These are phyloP conservation scores for Fraxinus quadrangulata DNA, from an alignment of 257 asterid species.

Conservation along the genomic window DNA sequence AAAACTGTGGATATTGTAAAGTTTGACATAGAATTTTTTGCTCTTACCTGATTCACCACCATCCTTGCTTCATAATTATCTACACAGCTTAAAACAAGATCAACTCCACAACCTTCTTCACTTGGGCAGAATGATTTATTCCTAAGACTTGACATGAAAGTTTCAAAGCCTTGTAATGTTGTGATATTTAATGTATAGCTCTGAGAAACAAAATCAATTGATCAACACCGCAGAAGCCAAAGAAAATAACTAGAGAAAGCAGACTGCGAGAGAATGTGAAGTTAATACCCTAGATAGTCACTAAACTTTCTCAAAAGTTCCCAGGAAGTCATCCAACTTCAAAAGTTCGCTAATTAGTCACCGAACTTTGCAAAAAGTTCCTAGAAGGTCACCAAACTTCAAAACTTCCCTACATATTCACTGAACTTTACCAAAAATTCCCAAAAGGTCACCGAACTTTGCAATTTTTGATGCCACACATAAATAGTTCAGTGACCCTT, in stretches of 20 bases:
- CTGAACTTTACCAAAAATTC: too few species aligned
- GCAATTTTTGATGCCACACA: too few species aligned
- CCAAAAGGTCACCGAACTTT: too few species aligned
- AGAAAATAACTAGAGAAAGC: slow-evolving; percentile 1
- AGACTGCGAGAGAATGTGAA: not conserved
- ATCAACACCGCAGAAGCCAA: slow-evolving; percentile 25
- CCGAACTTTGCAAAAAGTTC: too few species aligned
- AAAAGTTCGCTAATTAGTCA: too few species aligned
- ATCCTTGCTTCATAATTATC: slow-evolving; percentile 99
- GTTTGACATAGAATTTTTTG: slow-evolving; percentile 17
- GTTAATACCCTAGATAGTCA: too few species aligned
- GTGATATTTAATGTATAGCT: slow-evolving; percentile 96
- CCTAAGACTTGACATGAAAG: slow-evolving; percentile 80
- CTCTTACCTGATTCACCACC: slow-evolving; percentile 95
- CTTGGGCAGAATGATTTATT: slow-evolving; percentile 67
- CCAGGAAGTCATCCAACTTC: too few species aligned
- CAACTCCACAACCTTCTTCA: slow-evolving; percentile 81
- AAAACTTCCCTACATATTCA: too few species aligned
- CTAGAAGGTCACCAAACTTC: too few species aligned
- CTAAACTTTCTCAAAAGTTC: too few species aligned
- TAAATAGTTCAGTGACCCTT: too few species aligned
- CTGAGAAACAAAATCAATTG: slow-evolving; percentile 44
- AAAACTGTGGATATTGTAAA: slow-evolving; percentile 6
- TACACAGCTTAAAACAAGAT: slow-evolving; percentile 94
- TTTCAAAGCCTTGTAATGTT: slow-evolving; percentile 92